These are phyloP conservation scores for Ramaria sp. DNA, from an alignment of 768 basidiomycete genomes.

Conservation along the genomic window DNA sequence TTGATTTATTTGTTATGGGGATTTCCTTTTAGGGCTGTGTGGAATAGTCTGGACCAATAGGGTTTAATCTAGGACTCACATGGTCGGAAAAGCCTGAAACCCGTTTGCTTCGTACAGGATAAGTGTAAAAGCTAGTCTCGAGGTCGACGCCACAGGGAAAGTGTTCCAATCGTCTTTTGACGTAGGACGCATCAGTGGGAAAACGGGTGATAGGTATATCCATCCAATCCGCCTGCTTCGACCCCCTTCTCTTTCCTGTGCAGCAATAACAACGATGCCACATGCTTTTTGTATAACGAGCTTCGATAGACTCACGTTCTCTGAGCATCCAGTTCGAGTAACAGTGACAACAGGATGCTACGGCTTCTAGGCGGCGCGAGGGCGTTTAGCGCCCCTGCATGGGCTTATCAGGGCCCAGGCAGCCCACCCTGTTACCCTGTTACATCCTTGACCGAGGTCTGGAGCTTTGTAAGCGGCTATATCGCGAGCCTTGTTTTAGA, in stretches of 20 bases:
- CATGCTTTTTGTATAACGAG: constrained; percentile 35
- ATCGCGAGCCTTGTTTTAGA: constrained; percentile 22
- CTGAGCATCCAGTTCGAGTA: constrained; percentile 26
- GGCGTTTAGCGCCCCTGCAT: background rate
- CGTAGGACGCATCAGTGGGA: constrained; percentile 59
- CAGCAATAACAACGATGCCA: constrained; percentile 34
- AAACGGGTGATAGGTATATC: constrained; percentile 68
- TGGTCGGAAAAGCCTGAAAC: constrained; percentile 50
- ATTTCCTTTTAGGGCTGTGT: constrained; percentile 39
- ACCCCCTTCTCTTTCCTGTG: constrained; percentile 18
- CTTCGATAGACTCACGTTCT: constrained; percentile 6
- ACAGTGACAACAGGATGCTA: constrained; percentile 49
- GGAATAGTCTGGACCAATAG: background rate
- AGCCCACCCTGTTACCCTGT: background rate
- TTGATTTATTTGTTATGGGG: constrained; percentile 81
- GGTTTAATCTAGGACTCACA: constrained; percentile 30
- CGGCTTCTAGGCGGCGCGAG: constrained; percentile 20
- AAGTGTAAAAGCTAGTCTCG: constrained; percentile 74
- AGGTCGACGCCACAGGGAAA: constrained; percentile 68
- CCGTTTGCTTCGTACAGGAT: constrained; percentile 56
- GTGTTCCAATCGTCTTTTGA: constrained; percentile 69
- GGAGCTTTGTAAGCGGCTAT: background rate
- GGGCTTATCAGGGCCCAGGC: background rate
- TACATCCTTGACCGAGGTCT: background rate
- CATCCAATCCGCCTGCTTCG: constrained; percentile 32